These are phyloP conservation scores for Musa acuminata DNA, from an alignment of 176 grass and related monocot species.

Conservation along the genomic window DNA sequence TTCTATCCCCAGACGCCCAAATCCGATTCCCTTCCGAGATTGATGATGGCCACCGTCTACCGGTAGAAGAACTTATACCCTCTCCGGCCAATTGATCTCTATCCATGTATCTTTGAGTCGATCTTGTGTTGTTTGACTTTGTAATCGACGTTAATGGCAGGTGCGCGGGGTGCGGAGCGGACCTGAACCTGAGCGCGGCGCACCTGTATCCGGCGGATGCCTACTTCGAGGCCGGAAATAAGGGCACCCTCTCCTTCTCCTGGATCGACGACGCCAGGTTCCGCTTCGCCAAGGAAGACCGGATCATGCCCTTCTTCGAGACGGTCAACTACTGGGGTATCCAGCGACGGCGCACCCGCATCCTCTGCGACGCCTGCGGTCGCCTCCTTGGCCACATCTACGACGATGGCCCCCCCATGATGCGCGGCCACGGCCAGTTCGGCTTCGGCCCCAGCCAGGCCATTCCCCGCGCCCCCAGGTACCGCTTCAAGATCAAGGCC, in stretches of 20 bases:
- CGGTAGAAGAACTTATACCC: too few species aligned
- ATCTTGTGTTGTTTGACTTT: too few species aligned
- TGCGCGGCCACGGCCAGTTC: conserved; percentile 62
- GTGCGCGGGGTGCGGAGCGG: conserved; percentile 54
- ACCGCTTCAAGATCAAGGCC: conserved; percentile 82
- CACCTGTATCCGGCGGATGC: conserved; percentile 51
- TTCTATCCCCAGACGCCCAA: too few species aligned
- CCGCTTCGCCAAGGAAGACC: conserved; percentile 57
- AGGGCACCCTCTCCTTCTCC: conserved; percentile 84
- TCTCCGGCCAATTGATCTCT: too few species aligned
- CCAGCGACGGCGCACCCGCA: conserved; percentile 60
- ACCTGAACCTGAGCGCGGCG: conserved; percentile 61
- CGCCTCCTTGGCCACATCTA: conserved; percentile 66
- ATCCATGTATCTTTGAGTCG: too few species aligned
- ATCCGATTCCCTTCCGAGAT: too few species aligned
- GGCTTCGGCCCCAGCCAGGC: conserved; percentile 84
- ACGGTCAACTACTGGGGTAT: conserved; percentile 82
- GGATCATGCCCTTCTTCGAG: conserved; percentile 76
- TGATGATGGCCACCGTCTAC: too few species aligned
- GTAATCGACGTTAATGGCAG: not conserved
- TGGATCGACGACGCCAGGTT: conserved; percentile 72
- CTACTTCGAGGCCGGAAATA: conserved; percentile 90
- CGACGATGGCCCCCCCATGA: conserved; percentile 71
- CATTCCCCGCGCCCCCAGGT: conserved; percentile 57
- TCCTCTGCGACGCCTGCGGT: conserved; percentile 61